phyloP scores from a whole-genome alignment of 441 rosid genomes.

The Populus hybrid region DNA sequence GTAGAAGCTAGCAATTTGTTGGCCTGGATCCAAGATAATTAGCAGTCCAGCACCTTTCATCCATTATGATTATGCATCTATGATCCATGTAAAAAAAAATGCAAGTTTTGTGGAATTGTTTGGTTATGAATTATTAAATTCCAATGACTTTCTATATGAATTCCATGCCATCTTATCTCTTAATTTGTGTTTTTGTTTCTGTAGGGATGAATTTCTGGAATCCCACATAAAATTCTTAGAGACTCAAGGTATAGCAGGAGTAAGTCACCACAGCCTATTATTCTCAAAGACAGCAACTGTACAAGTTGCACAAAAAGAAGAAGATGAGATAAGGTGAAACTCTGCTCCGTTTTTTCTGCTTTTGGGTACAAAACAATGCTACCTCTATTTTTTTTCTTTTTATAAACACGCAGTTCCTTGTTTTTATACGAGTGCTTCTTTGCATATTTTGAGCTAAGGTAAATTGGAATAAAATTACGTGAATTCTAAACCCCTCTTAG shows the following conservation, averaged over 20 bases:
- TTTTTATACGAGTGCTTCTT: background rate
- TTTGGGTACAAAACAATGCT: background rate
- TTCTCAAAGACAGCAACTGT: slow-evolving; percentile 81
- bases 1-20: background rate
- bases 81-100: too few species aligned
- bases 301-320: slow-evolving; percentile 59
- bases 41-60: background rate
- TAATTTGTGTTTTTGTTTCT: background rate
- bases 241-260: slow-evolving; percentile 85
- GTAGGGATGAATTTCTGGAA: slow-evolving; percentile 63
- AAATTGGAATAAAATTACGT: background rate
- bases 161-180: background rate
- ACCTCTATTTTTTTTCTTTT: background rate
- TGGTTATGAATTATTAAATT: too few species aligned
- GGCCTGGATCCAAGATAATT: background rate
- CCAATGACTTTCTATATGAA: background rate
- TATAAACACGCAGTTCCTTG: background rate
- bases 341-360: background rate
- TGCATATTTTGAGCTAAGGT: background rate
- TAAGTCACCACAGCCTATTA: slow-evolving; percentile 89
- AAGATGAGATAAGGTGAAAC: slow-evolving; percentile 55
- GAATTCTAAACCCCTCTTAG: background rate
- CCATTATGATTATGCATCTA: background rate
- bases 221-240: slow-evolving; percentile 64
- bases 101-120: too few species aligned